Evolutionary conservation across 805 yeast species (phyloP).

Genomic region (Candida jianshihensis): DNA sequence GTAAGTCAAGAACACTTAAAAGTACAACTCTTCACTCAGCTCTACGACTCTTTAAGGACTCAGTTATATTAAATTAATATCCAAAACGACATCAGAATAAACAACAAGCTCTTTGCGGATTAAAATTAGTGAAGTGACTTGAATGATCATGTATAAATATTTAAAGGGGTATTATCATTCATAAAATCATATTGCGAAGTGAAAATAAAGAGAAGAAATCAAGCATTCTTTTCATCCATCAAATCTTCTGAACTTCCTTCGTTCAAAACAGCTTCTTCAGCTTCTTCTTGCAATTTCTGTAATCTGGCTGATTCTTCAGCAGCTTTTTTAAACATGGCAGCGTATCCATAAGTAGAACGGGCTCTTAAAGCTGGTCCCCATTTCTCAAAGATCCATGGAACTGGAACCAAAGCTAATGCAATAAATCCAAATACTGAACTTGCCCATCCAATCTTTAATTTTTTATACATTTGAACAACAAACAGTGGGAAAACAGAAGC

Average conservation of each 20-base stretch:
- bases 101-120: no score
- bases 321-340: conserved; percentile 38
- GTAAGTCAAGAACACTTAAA: no score
- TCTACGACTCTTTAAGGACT: no score
- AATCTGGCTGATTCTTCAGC: conserved; percentile 25
- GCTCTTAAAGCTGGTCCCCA: conserved; percentile 54
- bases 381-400: conserved; percentile 61
- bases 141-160: no score
- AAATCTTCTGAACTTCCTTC: conserved; percentile 1
- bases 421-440: conserved; percentile 57
- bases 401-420: conserved; percentile 63
- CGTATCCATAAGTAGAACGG: conserved; percentile 52
- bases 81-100: no score
- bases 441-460: conserved; percentile 75
- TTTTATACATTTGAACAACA: conserved; percentile 75
- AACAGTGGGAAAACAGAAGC: conserved; percentile 83
- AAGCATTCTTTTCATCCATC: neutral
- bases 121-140: no score
- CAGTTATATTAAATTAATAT: no score
- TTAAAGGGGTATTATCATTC: no score
- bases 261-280: conserved; percentile 8
- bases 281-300: conserved; percentile 9
- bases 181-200: no score
- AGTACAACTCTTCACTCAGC: no score
- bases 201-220: no score